Conservation (phyloP, 306 rosid genomes). For the Begonia fuchsioides region DNA sequence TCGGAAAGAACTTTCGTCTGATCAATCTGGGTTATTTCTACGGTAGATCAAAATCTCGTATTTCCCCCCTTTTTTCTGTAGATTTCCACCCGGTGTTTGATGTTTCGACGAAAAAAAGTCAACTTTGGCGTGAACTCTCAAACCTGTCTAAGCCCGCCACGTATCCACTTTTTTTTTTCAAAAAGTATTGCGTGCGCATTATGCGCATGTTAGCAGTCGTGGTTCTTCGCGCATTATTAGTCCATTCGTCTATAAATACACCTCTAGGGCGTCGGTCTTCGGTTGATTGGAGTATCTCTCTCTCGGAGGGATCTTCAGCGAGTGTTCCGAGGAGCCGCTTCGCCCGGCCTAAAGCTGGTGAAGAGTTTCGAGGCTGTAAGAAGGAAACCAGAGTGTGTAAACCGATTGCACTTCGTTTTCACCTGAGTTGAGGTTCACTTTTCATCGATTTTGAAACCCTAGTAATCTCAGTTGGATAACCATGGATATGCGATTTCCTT, state of each 20-base stretch:
- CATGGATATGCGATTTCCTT: constrained; percentile 95
- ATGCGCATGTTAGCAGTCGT: constrained; percentile 14
- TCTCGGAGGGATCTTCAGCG: constrained; percentile 14
- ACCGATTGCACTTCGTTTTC: too few species aligned
- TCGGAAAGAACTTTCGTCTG: too few species aligned
- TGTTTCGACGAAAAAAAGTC: too few species aligned
- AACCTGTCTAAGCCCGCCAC: too few species aligned
- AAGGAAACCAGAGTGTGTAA: background rate
- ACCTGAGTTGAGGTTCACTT: constrained; percentile 10
- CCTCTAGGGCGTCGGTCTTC: fast-evolving
- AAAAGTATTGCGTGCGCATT: too few species aligned
- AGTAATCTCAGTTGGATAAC: constrained; percentile 19
- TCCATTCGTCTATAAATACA: constrained; percentile 43
- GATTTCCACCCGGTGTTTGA: too few species aligned
- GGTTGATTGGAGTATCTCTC: background rate
- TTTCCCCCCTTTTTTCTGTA: too few species aligned
- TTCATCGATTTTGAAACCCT: constrained; percentile 22
- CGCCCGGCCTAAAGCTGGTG: background rate
- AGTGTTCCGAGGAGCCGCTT: constrained; percentile 15
- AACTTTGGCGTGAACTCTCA: too few species aligned
- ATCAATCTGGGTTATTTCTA: too few species aligned
- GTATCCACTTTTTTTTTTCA: too few species aligned
- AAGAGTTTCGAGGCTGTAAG: background rate
- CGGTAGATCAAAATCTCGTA: too few species aligned
- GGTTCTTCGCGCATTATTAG: background rate